Evolutionary conservation across 2,329 filamentous ascomycete species (phyloP), one percentile per base, ranked within the genome.

Genomic region (Trichoderma citrinoviride): DNA sequence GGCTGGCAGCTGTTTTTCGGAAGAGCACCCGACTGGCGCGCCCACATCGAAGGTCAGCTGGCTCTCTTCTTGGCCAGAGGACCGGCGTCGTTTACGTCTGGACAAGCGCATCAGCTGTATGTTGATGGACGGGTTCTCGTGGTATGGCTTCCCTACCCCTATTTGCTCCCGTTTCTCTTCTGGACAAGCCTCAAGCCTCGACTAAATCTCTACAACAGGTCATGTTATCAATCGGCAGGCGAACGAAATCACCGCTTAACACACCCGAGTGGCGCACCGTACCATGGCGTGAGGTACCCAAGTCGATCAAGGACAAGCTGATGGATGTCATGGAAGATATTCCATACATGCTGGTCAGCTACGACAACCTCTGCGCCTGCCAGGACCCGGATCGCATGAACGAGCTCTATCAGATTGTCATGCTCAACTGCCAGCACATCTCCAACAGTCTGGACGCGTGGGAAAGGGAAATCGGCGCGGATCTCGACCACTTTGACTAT

Each of bases 271-370:
- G 76, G 76, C 73, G 73, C 43, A 74, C 67, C 6, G 60, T 75
- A 19, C 75, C 75, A 0, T 77, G 74, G 75, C 66, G 68, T 33
- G 56, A 66, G 5, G 67, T 68, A 3, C 70, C 74, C 0, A 77
- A 75, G 40, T 67, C 73, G 7, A 58, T 68, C 14, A 73, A 72
- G 23, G 75, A 77, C 50, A 67, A 72, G 23, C 58, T 77, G 12
- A 67, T 72, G 7, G 75, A 76, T 43, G 66, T 76, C 4, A 64
- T 77, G 8, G 71, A 72, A 7, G 74, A 76, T 12, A 66, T 74
- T 0, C 72, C 72, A 1, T 69, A 67, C 7, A 65, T 74, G 6
- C 66, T 75, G 1, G 70, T 73, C 54, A 67, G 71, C 33, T 52
- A 73, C 1, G 75, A 77, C 49, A 29, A 62, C 2, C 68, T 76